Percentiles rank a stretch among this genome's conserved stretches.
Evolutionary conservation across 768 basidiomycete genomes (phyloP).

Genomic region (Chalciporus pseudorubinellus): DNA sequence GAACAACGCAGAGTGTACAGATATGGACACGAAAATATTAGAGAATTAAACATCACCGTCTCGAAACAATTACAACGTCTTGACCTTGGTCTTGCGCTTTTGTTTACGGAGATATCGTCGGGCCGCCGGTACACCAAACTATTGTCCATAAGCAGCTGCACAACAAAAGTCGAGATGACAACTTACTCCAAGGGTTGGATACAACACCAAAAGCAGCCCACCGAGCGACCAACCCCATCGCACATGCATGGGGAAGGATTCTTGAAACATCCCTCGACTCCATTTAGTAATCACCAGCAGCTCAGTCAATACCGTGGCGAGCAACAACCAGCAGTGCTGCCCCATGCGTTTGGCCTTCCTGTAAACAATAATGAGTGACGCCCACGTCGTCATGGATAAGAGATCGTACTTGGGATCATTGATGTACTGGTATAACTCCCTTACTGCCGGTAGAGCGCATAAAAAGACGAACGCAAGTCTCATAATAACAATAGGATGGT

Average conservation of each 20-base stretch:
- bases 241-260: conserved; percentile 60
- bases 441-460: conserved; percentile 81
- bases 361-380: conserved; percentile 6
- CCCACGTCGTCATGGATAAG: conserved; percentile 17
- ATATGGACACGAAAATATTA: background rate
- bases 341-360: conserved; percentile 88
- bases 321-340: conserved; percentile 82
- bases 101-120: conserved; percentile 49
- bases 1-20: background rate
- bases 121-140: conserved; percentile 67
- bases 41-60: no score
- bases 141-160: conserved; percentile 12
- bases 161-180: background rate
- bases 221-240: conserved; percentile 68
- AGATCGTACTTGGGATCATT: conserved; percentile 66
- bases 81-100: conserved; percentile 31
- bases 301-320: conserved; percentile 84
- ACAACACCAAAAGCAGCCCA: conserved; percentile 56
- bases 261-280: conserved; percentile 68
- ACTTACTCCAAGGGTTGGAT: conserved; percentile 67
- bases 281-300: conserved; percentile 79
- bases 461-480: conserved; percentile 74
- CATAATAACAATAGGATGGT: conserved; percentile 79
- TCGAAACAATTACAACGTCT: conserved; percentile 28
- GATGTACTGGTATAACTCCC: conserved; percentile 82